Base-by-base conservation (phyloP, 306 rosid genomes). In the Ormosia semicastrata region DNA sequence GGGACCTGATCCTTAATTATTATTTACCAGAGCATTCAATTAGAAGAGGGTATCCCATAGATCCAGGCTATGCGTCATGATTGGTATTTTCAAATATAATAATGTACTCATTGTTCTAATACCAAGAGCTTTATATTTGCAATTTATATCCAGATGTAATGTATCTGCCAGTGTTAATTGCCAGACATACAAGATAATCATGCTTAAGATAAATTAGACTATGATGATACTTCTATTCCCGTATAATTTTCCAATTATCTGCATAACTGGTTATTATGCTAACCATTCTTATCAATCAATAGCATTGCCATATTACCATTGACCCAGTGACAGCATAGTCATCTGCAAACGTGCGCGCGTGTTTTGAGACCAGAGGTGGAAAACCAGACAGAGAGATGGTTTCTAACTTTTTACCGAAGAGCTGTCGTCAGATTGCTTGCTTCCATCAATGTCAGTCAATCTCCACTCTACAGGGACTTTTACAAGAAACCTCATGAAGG, bases 231-330 rank as follows among this genome's bases (percentile, higher is more conserved):
- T 68, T 11, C 8, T 76, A 30, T 8, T 44, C 18, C 13, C 3
- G 4, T 13, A 75, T 76, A 43, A 76, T 62, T 76, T 13, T n/a
- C 47, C 34, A 76, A 60, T 76, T 62, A 62, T 62, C 80, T n/a
- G 46, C 79, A 46, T 5, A 32, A 76, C 12, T 76, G 62, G 62
- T 60, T 15, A 46, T 75, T 75, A 75, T 29, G 17, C 32, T 29
- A n/a, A 52, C 13, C 8, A 62, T 76, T 60, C 49, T 44, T 44
- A 17, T 15, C 72, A 11, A 8, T 9, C 15, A 41, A 75, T 59
- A 14, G 52, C 71, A 58, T 40, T 8, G 18, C 4, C 50, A n/a
- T 44, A 44, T 44, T 44, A 9, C 50, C 14, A 10, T 2, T 9
- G 53, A 47, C 14, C n/a, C n/a, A n/a, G n/a, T n/a, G n/a, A n/a